These are phyloP conservation scores for Dichotomocladium elegans DNA, from an alignment of 371 early-diverging fungal species.

Conservation along the genomic window DNA sequence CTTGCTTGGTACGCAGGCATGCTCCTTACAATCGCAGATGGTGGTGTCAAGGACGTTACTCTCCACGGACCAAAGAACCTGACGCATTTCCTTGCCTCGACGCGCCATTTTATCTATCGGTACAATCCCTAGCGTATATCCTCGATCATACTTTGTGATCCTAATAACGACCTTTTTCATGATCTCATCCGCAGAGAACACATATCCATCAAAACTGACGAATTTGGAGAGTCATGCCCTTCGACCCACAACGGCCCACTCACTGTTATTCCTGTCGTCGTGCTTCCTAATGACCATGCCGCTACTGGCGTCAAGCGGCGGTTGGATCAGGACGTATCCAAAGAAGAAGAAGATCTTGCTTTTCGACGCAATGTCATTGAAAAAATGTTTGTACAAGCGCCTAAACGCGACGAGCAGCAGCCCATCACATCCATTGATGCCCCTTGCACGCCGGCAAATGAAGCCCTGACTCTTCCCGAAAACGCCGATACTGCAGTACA, in stretches of 20 bases:
- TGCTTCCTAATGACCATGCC: slow-evolving; percentile 34
- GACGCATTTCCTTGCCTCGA: slow-evolving; percentile 77
- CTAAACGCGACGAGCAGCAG: slow-evolving; percentile 10
- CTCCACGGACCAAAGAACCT: slow-evolving; percentile 77
- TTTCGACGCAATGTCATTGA: slow-evolving; percentile 31
- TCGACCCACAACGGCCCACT: slow-evolving; percentile 65
- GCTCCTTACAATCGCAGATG: slow-evolving; percentile 85
- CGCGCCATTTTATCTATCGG: slow-evolving; percentile 77
- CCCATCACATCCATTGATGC: slow-evolving; percentile 38
- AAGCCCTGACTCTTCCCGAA: background rate
- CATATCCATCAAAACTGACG: slow-evolving; percentile 41
- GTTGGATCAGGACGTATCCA: slow-evolving; percentile 6
- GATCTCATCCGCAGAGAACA: slow-evolving; percentile 39
- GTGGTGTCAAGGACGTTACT: slow-evolving; percentile 55
- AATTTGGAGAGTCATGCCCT: slow-evolving; percentile 26
- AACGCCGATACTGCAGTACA: slow-evolving; percentile 2
- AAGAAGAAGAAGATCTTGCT: slow-evolving; percentile 17
- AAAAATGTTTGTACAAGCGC: slow-evolving; percentile 33
- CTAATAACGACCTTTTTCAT: background rate
- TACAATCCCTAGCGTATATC: slow-evolving; percentile 8
- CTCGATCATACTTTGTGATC: background rate
- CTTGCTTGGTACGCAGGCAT: too few species aligned
- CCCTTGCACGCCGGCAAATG: slow-evolving; percentile 25
- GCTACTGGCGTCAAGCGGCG: slow-evolving; percentile 12
- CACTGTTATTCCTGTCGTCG: slow-evolving; percentile 57